These are phyloP conservation scores for Tetrahymena malaccensis DNA, from an alignment of 73 alveolate genomes.

Conservation along the genomic window DNA sequence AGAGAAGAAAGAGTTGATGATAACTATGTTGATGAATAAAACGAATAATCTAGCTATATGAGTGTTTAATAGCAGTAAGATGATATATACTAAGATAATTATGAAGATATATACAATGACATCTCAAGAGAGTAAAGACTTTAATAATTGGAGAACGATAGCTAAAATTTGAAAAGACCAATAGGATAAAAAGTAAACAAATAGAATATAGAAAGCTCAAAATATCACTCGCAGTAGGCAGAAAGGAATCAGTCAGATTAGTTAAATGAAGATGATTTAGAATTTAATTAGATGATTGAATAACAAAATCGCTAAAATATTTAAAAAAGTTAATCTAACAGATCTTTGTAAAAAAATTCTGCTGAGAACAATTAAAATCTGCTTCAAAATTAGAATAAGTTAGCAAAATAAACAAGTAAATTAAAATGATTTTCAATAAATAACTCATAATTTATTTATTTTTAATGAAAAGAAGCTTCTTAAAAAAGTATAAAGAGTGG, in stretches of 20 bases:
- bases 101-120: neutral
- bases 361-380: no score
- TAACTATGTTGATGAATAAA: neutral
- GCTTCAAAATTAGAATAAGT: neutral
- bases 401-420: neutral
- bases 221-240: neutral
- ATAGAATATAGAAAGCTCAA: neutral
- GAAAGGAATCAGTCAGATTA: neutral
- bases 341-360: neutral
- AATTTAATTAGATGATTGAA: neutral
- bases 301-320: neutral
- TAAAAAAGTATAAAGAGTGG: neutral
- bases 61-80: neutral
- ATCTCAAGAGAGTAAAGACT: neutral
- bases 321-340: neutral
- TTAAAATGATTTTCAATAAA: neutral
- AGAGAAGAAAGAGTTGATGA: neutral
- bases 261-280: neutral
- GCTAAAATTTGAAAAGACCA: neutral
- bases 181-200: neutral
- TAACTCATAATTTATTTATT: neutral
- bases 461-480: neutral
- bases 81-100: neutral
- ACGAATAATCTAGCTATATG: neutral
- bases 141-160: neutral